Conservation (phyloP, 192 early-diverging fungal genomes). For the Haplosporangium gracile region DNA sequence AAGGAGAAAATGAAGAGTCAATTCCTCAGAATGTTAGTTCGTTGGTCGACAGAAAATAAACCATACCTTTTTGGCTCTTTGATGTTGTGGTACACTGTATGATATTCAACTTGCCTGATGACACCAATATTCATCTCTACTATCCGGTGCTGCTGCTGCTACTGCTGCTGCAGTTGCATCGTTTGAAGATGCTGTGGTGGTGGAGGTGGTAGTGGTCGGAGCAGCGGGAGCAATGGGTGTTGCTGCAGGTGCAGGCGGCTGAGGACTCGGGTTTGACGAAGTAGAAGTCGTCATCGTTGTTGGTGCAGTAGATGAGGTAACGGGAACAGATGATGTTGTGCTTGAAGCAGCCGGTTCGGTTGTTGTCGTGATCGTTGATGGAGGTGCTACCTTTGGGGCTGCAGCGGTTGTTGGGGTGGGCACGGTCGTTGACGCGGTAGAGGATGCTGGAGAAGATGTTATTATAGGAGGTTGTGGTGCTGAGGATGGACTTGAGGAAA, state of each 20-base stretch:
- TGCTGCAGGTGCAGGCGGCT: background rate
- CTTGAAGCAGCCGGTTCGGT: background rate
- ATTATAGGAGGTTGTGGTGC: background rate
- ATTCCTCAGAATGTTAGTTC: background rate
- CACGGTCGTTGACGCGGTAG: background rate
- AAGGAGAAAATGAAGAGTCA: background rate
- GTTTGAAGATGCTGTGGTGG: background rate
- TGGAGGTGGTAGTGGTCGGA: background rate
- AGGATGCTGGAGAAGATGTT: background rate
- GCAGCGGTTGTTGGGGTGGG: background rate
- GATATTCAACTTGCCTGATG: slow-evolving; percentile 20
- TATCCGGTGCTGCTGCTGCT: background rate
- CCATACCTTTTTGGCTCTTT: background rate
- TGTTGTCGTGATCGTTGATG: background rate
- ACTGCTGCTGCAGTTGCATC: background rate
- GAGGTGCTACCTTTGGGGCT: background rate
- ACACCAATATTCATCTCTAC: slow-evolving; percentile 22
- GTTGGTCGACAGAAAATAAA: background rate
- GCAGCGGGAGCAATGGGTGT: background rate
- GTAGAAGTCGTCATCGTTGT: background rate
- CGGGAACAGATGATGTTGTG: background rate
- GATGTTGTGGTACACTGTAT: background rate
- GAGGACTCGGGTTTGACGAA: background rate
- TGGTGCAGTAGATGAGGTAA: background rate
- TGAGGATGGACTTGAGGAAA: background rate